Conservation (phyloP, 2,329 filamentous ascomycete genomes). For the Curvularia verruculosa region DNA sequence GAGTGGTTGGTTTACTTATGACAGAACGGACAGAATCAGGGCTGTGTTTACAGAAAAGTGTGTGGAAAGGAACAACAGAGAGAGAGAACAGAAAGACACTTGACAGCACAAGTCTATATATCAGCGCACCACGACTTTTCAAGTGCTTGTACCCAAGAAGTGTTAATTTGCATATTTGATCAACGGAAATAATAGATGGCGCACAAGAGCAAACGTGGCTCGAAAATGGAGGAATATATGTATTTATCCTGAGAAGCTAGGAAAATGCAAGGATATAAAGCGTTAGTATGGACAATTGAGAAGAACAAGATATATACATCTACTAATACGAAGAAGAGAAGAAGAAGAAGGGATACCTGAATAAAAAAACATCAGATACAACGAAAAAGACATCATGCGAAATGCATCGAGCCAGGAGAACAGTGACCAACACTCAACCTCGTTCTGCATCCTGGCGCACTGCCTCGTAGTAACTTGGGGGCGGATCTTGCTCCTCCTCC, state of each 20-base stretch:
- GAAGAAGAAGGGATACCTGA: not conserved
- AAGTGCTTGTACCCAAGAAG: too few species aligned
- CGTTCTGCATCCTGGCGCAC: constrained; percentile 7
- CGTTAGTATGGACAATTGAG: not conserved
- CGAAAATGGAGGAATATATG: not conserved
- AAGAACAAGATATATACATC: not conserved
- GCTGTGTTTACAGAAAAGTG: too few species aligned
- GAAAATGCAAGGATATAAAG: not conserved
- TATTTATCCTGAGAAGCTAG: not conserved
- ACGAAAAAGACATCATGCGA: not conserved
- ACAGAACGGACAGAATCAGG: too few species aligned
- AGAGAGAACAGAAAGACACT: too few species aligned
- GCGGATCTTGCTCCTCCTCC: constrained; percentile 19
- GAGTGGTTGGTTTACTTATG: too few species aligned
- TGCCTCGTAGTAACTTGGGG: constrained; percentile 22
- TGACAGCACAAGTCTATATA: too few species aligned
- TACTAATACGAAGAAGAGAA: not conserved
- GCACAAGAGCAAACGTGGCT: too few species aligned
- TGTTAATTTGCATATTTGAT: too few species aligned
- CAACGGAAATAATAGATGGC: too few species aligned
- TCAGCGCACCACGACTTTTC: too few species aligned
- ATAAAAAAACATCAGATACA: not conserved
- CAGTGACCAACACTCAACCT: not conserved
- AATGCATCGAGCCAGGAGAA: not conserved
- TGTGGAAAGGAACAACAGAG: too few species aligned